Evolutionary conservation across 177 flowering plant species (phyloP), one percentile per base, ranked within the genome.

Genomic region (Vitis hybrid): DNA sequence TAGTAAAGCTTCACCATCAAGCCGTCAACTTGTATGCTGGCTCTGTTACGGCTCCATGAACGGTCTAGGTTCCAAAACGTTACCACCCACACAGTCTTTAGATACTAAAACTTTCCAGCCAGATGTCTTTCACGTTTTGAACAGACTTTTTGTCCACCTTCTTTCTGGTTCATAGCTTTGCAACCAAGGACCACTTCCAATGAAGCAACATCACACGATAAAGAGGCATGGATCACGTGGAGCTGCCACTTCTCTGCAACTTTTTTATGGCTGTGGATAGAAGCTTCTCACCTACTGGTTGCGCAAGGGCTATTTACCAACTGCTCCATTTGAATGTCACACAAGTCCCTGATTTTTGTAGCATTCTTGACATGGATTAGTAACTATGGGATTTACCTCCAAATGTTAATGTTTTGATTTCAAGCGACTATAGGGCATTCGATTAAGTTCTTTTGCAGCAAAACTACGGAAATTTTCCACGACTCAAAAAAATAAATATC

Each of bases 171-270:
- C 61, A 11, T 54, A 60, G 13, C 61, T 52, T 13, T 7, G 6
- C 59, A 70, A 30, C 60, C 15, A 62, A 52, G 72, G 67, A 54
- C 72, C 67, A 54, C 66, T 62, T 61, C 35, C 35, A 70, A 62
- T 18, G n/a, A 52, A 62, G 19, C 4, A 19, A 40, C 52, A 52
- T 35, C 32, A 35, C 11, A n/a, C 21, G 14, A 10, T 51, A 60
- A 1, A 52, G 12, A 24, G 51, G 24, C 3, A 55, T 11, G 13
- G 40, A 19, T 58, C 32, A 14, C 55, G 21, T 32, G 49, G n/a
- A 18, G 18, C 19, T 50, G n/a, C 11, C 19, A 11, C 50, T 40
- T n/a, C 35, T 18, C 21, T 11, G 70, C 21, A 58, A 16, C 11
- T 56, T 12, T 12, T 48, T 18, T 40, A 24, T 40, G 48, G 48